phyloP scores from a whole-genome alignment of 2,329 filamentous ascomycete species.

The Aspergillus jensenii region DNA sequence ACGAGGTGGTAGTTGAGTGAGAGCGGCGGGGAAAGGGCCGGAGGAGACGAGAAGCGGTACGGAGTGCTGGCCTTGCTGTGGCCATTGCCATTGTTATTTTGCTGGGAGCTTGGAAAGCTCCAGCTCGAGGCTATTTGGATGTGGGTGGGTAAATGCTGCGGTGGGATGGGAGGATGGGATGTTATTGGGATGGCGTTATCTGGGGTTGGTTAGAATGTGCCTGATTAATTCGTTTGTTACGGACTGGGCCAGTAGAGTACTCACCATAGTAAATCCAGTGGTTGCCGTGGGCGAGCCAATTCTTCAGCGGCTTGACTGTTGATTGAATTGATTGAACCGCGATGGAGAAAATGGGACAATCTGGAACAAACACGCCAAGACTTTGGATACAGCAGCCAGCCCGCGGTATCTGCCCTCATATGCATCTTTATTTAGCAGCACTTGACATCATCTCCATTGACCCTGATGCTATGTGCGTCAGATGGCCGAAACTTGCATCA shows the following conservation, averaged over 20 bases:
- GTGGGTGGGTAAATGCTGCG: background rate
- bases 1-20: constrained; percentile 50
- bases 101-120: background rate
- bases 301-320: background rate
- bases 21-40: constrained; percentile 16
- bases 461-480: background rate
- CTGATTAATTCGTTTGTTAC: background rate
- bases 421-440: too few species aligned
- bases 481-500: background rate
- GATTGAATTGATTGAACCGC: constrained; percentile 9
- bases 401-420: background rate
- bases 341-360: background rate
- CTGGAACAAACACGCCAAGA: constrained; percentile 20
- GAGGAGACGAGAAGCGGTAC: constrained; percentile 3
- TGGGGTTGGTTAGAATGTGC: background rate
- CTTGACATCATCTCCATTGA: too few species aligned
- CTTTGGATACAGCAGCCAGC: background rate
- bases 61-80: constrained; percentile 10
- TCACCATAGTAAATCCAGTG: background rate
- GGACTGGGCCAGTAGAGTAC: background rate
- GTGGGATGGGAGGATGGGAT: background rate
- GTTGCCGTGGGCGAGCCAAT: background rate
- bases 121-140: background rate
- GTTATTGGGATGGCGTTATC: background rate
- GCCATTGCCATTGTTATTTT: constrained; percentile 10